phyloP scores from a whole-genome alignment of 2,329 filamentous ascomycete species.

The Aspergillus niger region DNA sequence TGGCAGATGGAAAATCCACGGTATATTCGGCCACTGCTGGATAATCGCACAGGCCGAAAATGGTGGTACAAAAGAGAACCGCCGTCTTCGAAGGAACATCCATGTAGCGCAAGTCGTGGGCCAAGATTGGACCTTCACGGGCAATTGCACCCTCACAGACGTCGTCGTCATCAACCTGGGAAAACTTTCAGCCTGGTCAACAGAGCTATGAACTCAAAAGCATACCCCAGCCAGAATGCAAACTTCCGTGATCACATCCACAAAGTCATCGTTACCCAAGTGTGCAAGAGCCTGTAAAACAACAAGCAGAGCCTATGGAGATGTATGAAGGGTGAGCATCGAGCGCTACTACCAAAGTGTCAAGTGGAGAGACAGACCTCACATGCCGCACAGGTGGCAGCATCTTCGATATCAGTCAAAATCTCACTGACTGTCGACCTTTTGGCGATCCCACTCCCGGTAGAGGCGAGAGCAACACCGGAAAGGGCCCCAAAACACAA shows the following conservation, averaged over 20 bases:
- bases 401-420: constrained; percentile 31
- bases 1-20: constrained; percentile 47
- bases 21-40: constrained; percentile 48
- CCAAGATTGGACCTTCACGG: constrained; percentile 57
- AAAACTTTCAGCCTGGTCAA: neutral
- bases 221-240: constrained; percentile 39
- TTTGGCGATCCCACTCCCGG: constrained; percentile 10
- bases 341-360: neutral
- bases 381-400: constrained; percentile 31
- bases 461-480: constrained; percentile 11
- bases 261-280: constrained; percentile 48
- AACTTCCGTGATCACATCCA: constrained; percentile 40
- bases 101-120: constrained; percentile 53
- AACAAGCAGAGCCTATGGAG: constrained; percentile 35
- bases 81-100: constrained; percentile 53
- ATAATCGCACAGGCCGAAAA: constrained; percentile 55
- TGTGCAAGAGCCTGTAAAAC: constrained; percentile 48
- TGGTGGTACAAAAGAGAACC: constrained; percentile 53
- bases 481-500: constrained; percentile 8
- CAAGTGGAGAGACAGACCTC: constrained; percentile 22
- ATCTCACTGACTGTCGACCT: constrained; percentile 25
- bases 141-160: constrained; percentile 56
- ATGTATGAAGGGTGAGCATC: neutral
- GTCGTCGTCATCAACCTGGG: constrained; percentile 53
- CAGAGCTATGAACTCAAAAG: neutral